A percentile compares a stretch with the other conserved stretches of the same genome.
These are phyloP conservation scores for Cavenderia fasciculata DNA, from an alignment of 78 protist species.

Conservation along the genomic window DNA sequence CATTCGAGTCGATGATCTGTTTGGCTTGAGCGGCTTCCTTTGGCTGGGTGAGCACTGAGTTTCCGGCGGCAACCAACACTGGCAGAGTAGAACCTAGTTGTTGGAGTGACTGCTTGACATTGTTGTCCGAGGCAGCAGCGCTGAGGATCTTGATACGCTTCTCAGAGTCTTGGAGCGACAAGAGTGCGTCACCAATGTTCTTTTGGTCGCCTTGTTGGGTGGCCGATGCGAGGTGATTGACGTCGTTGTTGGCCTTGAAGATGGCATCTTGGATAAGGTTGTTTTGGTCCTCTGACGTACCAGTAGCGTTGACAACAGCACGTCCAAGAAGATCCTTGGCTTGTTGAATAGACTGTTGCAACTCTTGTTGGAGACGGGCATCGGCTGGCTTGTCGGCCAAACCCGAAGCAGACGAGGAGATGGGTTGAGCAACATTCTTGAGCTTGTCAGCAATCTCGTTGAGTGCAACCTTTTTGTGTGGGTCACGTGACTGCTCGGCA, in stretches of 20 bases:
- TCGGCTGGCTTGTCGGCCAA: slow-evolving; percentile 28
- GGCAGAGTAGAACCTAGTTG: slow-evolving; percentile 26
- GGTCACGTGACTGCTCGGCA: slow-evolving; percentile 24
- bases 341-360: slow-evolving; percentile 2
- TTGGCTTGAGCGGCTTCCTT: slow-evolving; percentile 20
- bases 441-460: slow-evolving; percentile 69
- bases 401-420: slow-evolving; percentile 27
- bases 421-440: slow-evolving; percentile 36
- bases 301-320: slow-evolving; percentile 23
- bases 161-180: slow-evolving; percentile 34
- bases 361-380: not conserved
- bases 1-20: not conserved
- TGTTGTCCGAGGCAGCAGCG: slow-evolving; percentile 1
- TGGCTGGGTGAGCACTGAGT: not conserved
- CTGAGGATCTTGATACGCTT: slow-evolving; percentile 23
- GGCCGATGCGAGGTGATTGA: slow-evolving; percentile 13
- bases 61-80: slow-evolving; percentile 3
- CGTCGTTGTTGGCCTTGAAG: slow-evolving; percentile 53
- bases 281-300: not conserved
- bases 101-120: slow-evolving; percentile 13
- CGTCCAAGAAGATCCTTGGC: slow-evolving; percentile 50
- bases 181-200: slow-evolving; percentile 25
- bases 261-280: not conserved
- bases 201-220: slow-evolving; percentile 37
- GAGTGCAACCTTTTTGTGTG: slow-evolving; percentile 64